Evolutionary conservation across 768 basidiomycete species (phyloP), one percentile per base, ranked within the genome.

Genomic region (Tulasnella sp.): DNA sequence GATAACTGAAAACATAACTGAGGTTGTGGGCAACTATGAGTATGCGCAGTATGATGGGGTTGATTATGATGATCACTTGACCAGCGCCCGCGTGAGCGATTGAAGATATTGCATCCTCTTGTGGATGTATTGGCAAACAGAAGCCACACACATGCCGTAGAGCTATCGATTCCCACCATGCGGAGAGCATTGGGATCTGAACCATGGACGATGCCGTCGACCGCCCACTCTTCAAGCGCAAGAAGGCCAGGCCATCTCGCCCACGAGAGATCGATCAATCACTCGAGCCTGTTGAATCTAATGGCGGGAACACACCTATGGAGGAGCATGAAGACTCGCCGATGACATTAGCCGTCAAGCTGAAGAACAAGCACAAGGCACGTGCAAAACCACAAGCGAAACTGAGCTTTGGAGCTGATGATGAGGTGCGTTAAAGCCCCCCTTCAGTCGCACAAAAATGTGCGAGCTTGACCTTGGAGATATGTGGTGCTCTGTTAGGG

Each of bases 391-490:
- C 79, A 41, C 83, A 83, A 67, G 78, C 85, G 2, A 76, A 76
- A 56, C 74, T 92, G 57, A 91, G 88, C 68, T 92, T 92, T 70
- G 88, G 87, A 4, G 85, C 72, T 8, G 77, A 75, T 10, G 78
- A 79, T 58, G 85, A 85, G 76, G 84, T 85, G 53, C 51, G 60
- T 42, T 61, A 63, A n/a, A n/a, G n/a, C n/a, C n/a, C n/a, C 48
- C 73, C 66, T 46, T n/a, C 30, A 12, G 19, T 42, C 22, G 34
- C 17, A n/a, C n/a, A n/a, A n/a, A n/a, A n/a, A 19, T 21, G 24
- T 4, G 30, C 2, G 8, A 44, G 31, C 9, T 4, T 25, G n/a
- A 61, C 68, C 60, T 48, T 62, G 55, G 62, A 51, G 22, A 31
- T 19, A 1, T 30, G 15, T 22, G 17, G n/a, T 5, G 41, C 15